Conservation (phyloP, 306 rosid genomes). For the Medicago ruthenica region DNA sequence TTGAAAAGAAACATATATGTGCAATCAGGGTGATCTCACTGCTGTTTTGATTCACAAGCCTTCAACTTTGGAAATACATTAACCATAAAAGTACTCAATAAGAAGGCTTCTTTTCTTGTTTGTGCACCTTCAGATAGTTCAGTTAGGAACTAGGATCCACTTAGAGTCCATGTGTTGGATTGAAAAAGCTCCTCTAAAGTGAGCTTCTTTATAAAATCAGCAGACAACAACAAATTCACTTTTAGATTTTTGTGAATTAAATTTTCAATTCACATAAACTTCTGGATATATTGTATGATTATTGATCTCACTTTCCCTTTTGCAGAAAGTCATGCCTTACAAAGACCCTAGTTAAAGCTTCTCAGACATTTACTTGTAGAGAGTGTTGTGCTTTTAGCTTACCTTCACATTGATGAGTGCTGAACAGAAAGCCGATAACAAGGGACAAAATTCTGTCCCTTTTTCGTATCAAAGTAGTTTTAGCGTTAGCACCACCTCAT, state of each 20-base stretch:
- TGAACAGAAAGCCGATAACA: constrained; percentile 4
- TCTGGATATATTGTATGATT: neutral
- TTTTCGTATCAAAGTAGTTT: constrained; percentile 28
- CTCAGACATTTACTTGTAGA: neutral
- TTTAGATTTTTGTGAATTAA: constrained; percentile 5
- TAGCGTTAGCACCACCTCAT: neutral
- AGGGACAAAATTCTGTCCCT: neutral
- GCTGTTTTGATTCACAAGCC: neutral
- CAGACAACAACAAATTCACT: constrained; percentile 3
- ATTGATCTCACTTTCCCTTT: constrained; percentile 14
- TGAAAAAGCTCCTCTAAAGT: neutral
- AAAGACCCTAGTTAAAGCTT: constrained; percentile 9
- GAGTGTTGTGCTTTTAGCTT: constrained; percentile 20
- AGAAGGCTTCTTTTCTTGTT: constrained; percentile 33
- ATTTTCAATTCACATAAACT: neutral
- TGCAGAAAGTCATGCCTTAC: constrained; percentile 4
- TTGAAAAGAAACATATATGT: constrained; percentile 11
- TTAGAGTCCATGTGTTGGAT: neutral
- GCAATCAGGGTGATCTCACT: constrained; percentile 8
- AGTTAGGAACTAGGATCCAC: neutral
- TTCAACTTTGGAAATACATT: neutral
- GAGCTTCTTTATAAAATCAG: neutral
- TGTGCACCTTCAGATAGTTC: neutral
- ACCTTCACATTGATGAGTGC: constrained; percentile 34
- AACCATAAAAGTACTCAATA: constrained; percentile 8